Percentiles rank a stretch among this genome's conserved stretches.
Conservation (phyloP, 1,284 basidiomycete species). For the Ceratobasidium papillatum region DNA sequence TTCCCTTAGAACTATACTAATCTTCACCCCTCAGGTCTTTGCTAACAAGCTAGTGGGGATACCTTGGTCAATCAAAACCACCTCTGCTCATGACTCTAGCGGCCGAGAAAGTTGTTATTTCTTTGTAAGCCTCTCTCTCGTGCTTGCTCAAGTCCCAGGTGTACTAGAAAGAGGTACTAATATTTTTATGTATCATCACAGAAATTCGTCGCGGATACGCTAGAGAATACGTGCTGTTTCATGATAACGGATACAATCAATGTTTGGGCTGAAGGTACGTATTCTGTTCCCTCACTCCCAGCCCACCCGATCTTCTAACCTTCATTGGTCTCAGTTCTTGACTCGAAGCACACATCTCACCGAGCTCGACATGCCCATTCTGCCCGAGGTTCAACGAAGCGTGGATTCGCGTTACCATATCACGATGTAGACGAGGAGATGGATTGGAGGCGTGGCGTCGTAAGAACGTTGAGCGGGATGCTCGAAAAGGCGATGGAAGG, state of each 20-base stretch:
- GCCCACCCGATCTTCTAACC: neutral
- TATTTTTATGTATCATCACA: neutral
- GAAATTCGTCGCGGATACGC: slow-evolving; percentile 20
- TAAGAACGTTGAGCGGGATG: slow-evolving; percentile 9
- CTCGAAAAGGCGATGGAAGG: slow-evolving; percentile 15
- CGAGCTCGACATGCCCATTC: slow-evolving; percentile 32
- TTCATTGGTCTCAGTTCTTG: neutral
- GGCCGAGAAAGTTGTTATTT: slow-evolving; percentile 22
- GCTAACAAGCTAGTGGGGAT: slow-evolving; percentile 8
- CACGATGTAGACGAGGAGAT: slow-evolving; percentile 36
- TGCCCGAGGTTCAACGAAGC: neutral
- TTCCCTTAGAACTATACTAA: neutral
- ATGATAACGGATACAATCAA: slow-evolving; percentile 22
- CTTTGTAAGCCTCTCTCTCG: neutral
- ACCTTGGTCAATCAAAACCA: slow-evolving; percentile 28
- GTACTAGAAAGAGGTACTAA: neutral
- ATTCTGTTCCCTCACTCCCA: neutral
- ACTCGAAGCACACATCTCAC: slow-evolving; percentile 32
- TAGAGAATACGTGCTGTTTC: slow-evolving; percentile 8
- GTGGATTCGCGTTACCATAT: slow-evolving; percentile 30
- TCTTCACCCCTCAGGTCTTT: neutral
- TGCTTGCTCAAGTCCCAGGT: neutral
- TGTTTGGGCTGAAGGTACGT: slow-evolving; percentile 36
- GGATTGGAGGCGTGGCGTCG: slow-evolving; percentile 34
- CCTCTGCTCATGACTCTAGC: neutral